Evolutionary conservation across 805 yeast genomes (phyloP), one percentile per base, ranked within the genome.

Genomic region (Candida orba): DNA sequence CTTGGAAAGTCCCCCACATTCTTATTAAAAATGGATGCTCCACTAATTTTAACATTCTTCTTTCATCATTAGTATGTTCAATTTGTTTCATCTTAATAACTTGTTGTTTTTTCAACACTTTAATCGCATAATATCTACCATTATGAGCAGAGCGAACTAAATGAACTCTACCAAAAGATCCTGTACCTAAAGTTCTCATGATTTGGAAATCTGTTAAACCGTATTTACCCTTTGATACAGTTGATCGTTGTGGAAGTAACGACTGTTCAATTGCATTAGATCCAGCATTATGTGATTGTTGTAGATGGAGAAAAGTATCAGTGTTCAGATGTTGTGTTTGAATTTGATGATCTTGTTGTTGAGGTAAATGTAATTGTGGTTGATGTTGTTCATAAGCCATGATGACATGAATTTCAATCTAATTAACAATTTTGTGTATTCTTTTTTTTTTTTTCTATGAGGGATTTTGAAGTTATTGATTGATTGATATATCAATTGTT

Each of bases 1-100:
- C 97, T 65, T 90, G 97, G 65, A 84, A 90, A 0, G 97, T 90
- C 20, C 97, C 97, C 97, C 97, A 90, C 84, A 90, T 82, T 56
- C 96, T 76, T 47, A 88, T 84, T 43, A 90, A 73, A 58, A 90
- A 90, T 14, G 97, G 96, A 59, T 89, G 96, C 53, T 84, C 84
- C 9, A 88, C 95, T 39, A 86, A 67, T 51, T 85, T 82, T 48
- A 90, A 72, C 83, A 90, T 89, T 49, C 90, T 74, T 40, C 97
- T 75, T 67, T 90, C 97, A 63, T 90, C 97, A 62, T 89, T 90
- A 15, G 97, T 90, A 65, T 90, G 97, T 59, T 90, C 96, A 40
- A 90, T 87, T 66, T 90, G 97, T 62, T 90, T 90, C 84, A 90
- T 82, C 57, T 81, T 84, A 42, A 90, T 90, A 44, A 90, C 91